Evolutionary conservation across 2,329 filamentous ascomycete genomes (phyloP).

Genomic region (Orbilia quercus): DNA sequence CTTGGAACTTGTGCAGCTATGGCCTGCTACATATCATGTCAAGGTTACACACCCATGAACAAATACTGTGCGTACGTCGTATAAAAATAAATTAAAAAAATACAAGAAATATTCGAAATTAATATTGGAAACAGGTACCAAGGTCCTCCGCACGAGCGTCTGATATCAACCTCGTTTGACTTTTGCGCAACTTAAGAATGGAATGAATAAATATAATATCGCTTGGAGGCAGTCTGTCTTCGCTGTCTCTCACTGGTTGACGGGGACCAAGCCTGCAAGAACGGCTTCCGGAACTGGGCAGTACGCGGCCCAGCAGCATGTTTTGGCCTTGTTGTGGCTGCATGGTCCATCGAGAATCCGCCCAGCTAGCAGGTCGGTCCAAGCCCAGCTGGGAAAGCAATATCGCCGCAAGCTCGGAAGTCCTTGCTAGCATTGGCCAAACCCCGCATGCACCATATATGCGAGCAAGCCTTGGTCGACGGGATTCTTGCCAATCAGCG

Average conservation of each 20-base stretch:
- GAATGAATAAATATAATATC: no score
- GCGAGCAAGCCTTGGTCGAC: conserved; percentile 3
- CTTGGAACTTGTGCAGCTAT: no score
- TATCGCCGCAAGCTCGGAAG: conserved; percentile 2
- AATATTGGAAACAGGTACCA: no score
- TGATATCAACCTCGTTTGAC: neutral
- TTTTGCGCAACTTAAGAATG: no score
- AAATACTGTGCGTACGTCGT: no score
- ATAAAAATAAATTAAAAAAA: no score
- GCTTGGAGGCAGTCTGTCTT: neutral
- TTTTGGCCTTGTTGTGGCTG: conserved; percentile 50
- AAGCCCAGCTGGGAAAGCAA: conserved; percentile 16
- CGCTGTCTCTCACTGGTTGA: neutral
- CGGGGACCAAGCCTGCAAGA: conserved; percentile 8
- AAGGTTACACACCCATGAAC: no score
- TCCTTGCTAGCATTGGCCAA: conserved; percentile 11
- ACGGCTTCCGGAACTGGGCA: conserved; percentile 49
- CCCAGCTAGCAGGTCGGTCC: neutral
- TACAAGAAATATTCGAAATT: no score
- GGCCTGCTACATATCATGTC: no score
- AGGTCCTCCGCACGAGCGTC: neutral
- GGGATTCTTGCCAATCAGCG: neutral
- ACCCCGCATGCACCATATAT: conserved; percentile 40
- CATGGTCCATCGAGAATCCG: conserved; percentile 16
- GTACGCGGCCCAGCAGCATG: conserved; percentile 40